Base-by-base conservation (phyloP, 2,329 filamentous ascomycete species). In the Aspergillus chevalieri region DNA sequence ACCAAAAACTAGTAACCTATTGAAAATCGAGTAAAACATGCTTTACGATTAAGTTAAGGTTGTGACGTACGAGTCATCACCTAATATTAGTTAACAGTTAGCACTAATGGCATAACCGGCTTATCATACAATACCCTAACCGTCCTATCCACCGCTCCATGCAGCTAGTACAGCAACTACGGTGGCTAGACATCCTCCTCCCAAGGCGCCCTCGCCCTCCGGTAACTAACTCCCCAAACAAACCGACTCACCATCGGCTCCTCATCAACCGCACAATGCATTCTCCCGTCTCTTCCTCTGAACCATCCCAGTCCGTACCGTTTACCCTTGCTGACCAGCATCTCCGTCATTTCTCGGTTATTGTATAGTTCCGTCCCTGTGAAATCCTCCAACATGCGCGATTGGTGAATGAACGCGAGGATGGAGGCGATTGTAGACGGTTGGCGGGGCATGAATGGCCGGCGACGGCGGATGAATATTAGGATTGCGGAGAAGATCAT, bases 271-370 rank as follows among this genome's bases (percentile, higher is more conserved):
- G 87, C 87, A 62, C 86, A 85, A 72, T 91, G 87, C 54, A 80
- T 79, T 66, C 85, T 77, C 3, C 84, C 83, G 66, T 92, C 87
- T 15, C 86, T 73, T 0, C 87, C 87, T 38, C 73, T 71, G 61
- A 90, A 90, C 86, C 86, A 90, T 1, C 87, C 87, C 30, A 91
- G 67, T 1, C 85, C 86, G 65, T 91, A 92, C 38, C 75, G 83
- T 71, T 85, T 85, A 34, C 79, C 78, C n/a, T 79, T 68, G 8
- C 65, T 69, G 52, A 81, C 79, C 33, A 91, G 73, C 63, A 77
- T 75, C 49, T 68, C 67, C 55, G 78, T 80, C 82, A 89, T 87
- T 62, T 82, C 70, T 12, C 74, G 70, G 47, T 78, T 81, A 56
- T 76, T 79, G 46, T 84, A 69, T 68, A 81, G 81, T 52, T 84